These are phyloP conservation scores for Colletotrichum melonis DNA, from an alignment of 2,329 filamentous ascomycete genomes.

Conservation along the genomic window DNA sequence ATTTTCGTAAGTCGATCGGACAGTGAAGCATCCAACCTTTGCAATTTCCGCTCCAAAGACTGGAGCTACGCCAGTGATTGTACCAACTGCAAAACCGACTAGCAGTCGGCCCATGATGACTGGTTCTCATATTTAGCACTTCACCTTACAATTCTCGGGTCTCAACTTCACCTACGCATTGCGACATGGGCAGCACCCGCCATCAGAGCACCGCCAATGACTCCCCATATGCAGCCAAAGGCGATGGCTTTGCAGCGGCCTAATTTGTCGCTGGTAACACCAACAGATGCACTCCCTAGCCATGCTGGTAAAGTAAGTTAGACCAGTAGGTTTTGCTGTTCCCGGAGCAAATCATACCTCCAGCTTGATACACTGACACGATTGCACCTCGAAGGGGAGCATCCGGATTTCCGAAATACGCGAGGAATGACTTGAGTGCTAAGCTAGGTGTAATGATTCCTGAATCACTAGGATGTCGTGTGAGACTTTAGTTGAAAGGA, in stretches of 20 bases:
- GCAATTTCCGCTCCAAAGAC: constrained; percentile 55
- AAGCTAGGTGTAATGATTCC: constrained; percentile 55
- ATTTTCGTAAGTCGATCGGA: not conserved
- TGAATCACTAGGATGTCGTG: constrained; percentile 46
- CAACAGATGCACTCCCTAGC: constrained; percentile 53
- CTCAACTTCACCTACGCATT: constrained; percentile 45
- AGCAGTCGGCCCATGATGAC: constrained; percentile 52
- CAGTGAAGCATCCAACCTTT: constrained; percentile 41
- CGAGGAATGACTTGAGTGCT: constrained; percentile 47
- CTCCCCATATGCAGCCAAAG: constrained; percentile 53
- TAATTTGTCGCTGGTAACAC: constrained; percentile 49
- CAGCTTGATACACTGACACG: constrained; percentile 53
- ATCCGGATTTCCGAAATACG: constrained; percentile 49
- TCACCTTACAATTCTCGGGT: no score
- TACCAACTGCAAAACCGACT: constrained; percentile 52
- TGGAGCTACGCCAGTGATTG: constrained; percentile 53
- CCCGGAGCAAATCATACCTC: constrained; percentile 39
- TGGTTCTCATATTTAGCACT: constrained; percentile 21
- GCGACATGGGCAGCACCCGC: constrained; percentile 52
- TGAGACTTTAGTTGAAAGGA: not conserved
- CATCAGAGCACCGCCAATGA: constrained; percentile 52
- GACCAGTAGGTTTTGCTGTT: not conserved
- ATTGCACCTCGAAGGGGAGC: constrained; percentile 51
- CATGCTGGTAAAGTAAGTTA: constrained; percentile 42
- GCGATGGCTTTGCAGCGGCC: constrained; percentile 52